These are phyloP conservation scores for Vararia minispora DNA, from an alignment of 768 basidiomycete species.

Conservation along the genomic window DNA sequence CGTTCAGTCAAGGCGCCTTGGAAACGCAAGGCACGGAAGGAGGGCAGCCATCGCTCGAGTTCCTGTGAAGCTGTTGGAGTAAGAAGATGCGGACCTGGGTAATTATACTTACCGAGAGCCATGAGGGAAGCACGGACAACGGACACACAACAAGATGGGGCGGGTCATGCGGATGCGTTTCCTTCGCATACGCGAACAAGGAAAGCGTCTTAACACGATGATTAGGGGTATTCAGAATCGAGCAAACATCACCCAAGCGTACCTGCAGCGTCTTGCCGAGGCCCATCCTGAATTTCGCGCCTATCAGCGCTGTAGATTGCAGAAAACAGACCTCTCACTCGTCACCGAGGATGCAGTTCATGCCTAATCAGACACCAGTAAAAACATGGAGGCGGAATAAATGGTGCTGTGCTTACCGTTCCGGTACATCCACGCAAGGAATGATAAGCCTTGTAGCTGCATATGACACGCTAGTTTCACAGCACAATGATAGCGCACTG, in stretches of 20 bases:
- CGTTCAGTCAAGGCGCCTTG: constrained; percentile 48
- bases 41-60: constrained; percentile 42
- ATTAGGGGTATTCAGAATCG: neutral
- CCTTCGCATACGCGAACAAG: constrained; percentile 58
- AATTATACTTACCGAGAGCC: constrained; percentile 33
- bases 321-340: constrained; percentile 28
- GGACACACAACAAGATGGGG: constrained; percentile 70
- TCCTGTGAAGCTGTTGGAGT: constrained; percentile 24
- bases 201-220: constrained; percentile 33
- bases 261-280: constrained; percentile 58
- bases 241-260: neutral
- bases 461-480: constrained; percentile 12
- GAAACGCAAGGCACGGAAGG: constrained; percentile 43
- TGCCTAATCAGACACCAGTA: constrained; percentile 24
- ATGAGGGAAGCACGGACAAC: constrained; percentile 51
- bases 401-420: constrained; percentile 33
- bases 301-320: neutral
- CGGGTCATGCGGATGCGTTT: too few relatives aligned
- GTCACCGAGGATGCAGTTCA: constrained; percentile 67
- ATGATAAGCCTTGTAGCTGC: constrained; percentile 57
- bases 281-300: constrained; percentile 37
- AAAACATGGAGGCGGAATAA: neutral
- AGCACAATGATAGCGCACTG: neutral
- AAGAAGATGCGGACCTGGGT: constrained; percentile 2
- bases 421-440: constrained; percentile 52